Evolutionary conservation across 768 basidiomycete genomes (phyloP).

Genomic region (Plicaturopsis crispa): DNA sequence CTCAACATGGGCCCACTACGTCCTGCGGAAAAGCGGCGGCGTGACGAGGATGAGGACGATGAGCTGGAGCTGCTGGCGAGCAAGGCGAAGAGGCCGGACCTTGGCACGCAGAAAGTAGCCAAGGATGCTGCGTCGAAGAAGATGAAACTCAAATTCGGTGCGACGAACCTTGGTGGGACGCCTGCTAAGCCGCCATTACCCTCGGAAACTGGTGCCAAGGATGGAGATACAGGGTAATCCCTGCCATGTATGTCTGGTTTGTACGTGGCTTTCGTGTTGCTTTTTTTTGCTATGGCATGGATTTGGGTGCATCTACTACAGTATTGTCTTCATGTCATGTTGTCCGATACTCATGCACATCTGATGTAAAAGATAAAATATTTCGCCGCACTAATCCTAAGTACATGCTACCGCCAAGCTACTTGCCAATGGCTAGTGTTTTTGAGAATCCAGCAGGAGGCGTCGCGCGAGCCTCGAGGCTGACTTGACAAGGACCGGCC

Average conservation of each 20-base stretch:
- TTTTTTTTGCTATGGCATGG: conserved; percentile 1
- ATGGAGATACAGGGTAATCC: conserved; percentile 63
- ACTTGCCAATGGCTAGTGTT: too few species aligned
- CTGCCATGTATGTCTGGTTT: neutral
- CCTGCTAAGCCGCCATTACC: conserved; percentile 30
- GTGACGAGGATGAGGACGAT: conserved; percentile 65
- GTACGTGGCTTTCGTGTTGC: conserved; percentile 4
- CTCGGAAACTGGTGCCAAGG: conserved; percentile 63
- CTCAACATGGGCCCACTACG: conserved; percentile 35
- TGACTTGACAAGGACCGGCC: too few species aligned
- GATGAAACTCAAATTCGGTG: conserved; percentile 66
- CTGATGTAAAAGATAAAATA: too few species aligned
- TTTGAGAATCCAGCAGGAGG: too few species aligned
- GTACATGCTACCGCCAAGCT: too few species aligned
- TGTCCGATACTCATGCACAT: too few species aligned
- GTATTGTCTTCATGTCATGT: too few species aligned
- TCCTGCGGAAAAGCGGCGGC: conserved; percentile 61
- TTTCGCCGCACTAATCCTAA: too few species aligned
- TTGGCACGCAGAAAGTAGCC: conserved; percentile 38
- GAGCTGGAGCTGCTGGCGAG: conserved; percentile 49
- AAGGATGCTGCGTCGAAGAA: conserved; percentile 60
- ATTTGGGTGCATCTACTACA: neutral
- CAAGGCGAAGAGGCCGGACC: conserved; percentile 50
- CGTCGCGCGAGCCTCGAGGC: too few species aligned
- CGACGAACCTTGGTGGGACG: conserved; percentile 29